A percentile compares a stretch with the other conserved stretches of the same genome.
phyloP scores from a whole-genome alignment of 2,329 filamentous ascomycete genomes.

The Paecilomyces formosus region DNA sequence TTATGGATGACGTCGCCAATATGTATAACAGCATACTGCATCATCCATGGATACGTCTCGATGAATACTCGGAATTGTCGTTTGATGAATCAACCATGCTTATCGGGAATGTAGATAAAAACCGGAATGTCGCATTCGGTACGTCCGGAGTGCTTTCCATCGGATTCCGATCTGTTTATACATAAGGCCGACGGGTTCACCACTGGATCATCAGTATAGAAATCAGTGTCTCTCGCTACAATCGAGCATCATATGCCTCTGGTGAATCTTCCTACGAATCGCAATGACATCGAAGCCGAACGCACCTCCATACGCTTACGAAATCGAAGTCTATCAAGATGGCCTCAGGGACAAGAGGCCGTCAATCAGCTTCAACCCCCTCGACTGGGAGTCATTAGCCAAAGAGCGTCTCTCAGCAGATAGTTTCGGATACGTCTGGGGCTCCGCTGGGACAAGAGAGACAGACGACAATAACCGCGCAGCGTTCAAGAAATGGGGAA shows the following conservation, averaged over 20 bases:
- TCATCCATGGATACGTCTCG: neutral
- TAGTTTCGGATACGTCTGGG: conserved; percentile 53
- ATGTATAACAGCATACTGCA: neutral
- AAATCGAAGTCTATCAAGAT: conserved; percentile 37
- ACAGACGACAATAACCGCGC: conserved; percentile 21
- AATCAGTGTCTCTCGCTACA: neutral
- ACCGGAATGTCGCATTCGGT: neutral
- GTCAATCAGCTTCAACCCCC: conserved; percentile 49
- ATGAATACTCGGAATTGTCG: neutral
- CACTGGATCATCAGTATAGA: neutral
- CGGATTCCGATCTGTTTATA: neutral
- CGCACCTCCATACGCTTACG: conserved; percentile 18
- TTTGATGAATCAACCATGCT: neutral
- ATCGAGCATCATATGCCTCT: neutral
- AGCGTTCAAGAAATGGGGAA: conserved; percentile 22
- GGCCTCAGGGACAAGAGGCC: conserved; percentile 42
- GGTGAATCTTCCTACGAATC: neutral
- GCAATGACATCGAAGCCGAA: neutral
- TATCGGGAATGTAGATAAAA: neutral
- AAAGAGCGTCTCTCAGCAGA: conserved; percentile 38
- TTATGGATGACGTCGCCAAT: neutral
- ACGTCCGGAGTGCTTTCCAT: neutral
- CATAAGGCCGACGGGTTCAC: neutral
- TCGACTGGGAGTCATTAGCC: conserved; percentile 48
- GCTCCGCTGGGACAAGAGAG: conserved; percentile 41